These are phyloP conservation scores for Debaryomycetaceae sp. DNA, from an alignment of 1,139 yeast genomes.

Conservation along the genomic window DNA sequence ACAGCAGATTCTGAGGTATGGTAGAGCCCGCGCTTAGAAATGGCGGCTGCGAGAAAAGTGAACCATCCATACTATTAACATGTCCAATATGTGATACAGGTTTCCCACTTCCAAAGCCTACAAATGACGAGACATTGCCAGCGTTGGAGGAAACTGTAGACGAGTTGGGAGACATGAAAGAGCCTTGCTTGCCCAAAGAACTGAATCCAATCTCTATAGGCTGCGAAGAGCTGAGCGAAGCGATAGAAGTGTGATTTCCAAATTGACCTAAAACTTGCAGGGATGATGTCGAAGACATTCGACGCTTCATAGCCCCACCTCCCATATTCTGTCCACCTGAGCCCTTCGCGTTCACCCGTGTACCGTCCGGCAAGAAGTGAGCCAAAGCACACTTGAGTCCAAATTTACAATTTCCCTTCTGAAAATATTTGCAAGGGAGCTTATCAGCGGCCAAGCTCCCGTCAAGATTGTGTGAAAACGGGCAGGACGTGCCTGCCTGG, in stretches of 20 bases:
- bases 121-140: constrained; percentile 7
- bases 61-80: constrained; percentile 1
- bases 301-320: not conserved
- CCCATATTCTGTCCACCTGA: not conserved
- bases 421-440: constrained; percentile 88
- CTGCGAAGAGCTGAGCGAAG: constrained; percentile 8
- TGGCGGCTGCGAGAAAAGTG: not conserved
- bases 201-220: constrained; percentile 12
- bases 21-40: not conserved
- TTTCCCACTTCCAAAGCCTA: constrained; percentile 4
- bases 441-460: constrained; percentile 54
- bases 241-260: constrained; percentile 5
- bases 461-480: constrained; percentile 79
- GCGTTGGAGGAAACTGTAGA: not conserved
- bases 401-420: constrained; percentile 91
- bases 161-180: not conserved
- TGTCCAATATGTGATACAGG: constrained; percentile 2
- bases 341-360: constrained; percentile 60
- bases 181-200: not conserved
- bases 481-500: constrained; percentile 91
- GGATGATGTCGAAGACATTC: not conserved
- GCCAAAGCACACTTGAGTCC: constrained; percentile 93
- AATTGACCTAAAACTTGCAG: constrained; percentile 4
- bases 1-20: not conserved
- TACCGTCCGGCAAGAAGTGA: constrained; percentile 84